Percentiles rank a stretch among this genome's conserved stretches.
Conservation (phyloP, 495 filamentous ascomycete genomes). For the Penicillium mononematosum region DNA sequence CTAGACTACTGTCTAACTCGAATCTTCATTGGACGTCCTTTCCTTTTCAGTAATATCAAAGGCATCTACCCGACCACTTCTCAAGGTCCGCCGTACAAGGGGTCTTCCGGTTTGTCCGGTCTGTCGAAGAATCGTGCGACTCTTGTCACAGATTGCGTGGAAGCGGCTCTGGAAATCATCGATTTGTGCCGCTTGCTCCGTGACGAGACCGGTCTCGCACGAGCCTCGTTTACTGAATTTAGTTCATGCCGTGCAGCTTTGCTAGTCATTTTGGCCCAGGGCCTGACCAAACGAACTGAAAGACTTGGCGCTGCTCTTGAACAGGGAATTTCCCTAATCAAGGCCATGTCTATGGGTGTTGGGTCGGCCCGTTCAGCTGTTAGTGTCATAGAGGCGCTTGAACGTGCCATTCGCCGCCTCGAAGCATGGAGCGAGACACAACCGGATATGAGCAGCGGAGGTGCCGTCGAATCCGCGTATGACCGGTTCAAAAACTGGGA, state of each 20-base stretch:
- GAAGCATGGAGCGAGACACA: slow-evolving; percentile 44
- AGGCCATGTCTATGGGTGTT: slow-evolving; percentile 53
- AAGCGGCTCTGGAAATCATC: slow-evolving; percentile 51
- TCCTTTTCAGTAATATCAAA: slow-evolving; percentile 48
- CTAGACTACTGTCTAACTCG: slow-evolving; percentile 50
- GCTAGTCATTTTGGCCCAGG: slow-evolving; percentile 49
- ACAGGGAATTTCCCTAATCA: slow-evolving; percentile 50
- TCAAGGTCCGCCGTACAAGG: slow-evolving; percentile 29
- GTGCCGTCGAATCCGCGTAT: slow-evolving; percentile 44
- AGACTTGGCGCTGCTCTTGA: slow-evolving; percentile 45
- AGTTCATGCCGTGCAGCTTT: slow-evolving; percentile 52
- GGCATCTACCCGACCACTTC: slow-evolving; percentile 28
- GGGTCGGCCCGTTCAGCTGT: slow-evolving; percentile 51
- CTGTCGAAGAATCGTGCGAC: slow-evolving; percentile 42
- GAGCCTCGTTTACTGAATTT: slow-evolving; percentile 53
- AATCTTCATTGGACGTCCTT: slow-evolving; percentile 51
- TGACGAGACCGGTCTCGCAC: slow-evolving; percentile 49
- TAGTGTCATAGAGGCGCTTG: slow-evolving; percentile 52
- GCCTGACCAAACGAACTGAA: slow-evolving; percentile 49
- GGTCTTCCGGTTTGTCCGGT: slow-evolving; percentile 34
- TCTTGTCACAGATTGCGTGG: slow-evolving; percentile 49
- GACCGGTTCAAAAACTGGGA: slow-evolving; percentile 55
- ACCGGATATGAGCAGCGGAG: slow-evolving; percentile 30
- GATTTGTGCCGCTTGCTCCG: slow-evolving; percentile 48
- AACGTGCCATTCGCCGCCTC: slow-evolving; percentile 47